Evolutionary conservation across 1,139 yeast genomes (phyloP).

Genomic region (Pichia sp.): DNA sequence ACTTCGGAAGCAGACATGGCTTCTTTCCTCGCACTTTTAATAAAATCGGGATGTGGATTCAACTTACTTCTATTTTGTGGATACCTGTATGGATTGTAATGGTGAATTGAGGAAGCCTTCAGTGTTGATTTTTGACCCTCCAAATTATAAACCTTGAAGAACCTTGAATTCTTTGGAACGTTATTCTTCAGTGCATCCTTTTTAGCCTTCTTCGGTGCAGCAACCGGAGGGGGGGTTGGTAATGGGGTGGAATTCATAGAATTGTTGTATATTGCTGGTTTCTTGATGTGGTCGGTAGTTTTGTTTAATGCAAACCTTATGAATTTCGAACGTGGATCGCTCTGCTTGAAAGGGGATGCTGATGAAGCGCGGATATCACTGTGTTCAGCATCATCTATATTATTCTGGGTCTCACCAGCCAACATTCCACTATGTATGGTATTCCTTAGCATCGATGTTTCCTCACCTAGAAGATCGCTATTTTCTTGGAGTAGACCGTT

Average conservation of each 20-base stretch:
- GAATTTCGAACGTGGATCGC: no score
- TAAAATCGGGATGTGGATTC: constrained; percentile 32
- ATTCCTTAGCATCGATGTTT: no score
- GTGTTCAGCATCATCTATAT: no score
- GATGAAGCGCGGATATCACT: no score
- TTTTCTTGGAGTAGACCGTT: no score
- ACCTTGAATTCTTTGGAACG: constrained; percentile 35
- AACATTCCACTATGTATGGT: no score
- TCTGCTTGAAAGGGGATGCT: no score
- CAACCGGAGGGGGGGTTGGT: no score
- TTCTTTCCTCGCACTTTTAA: constrained; percentile 5
- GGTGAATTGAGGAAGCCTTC: constrained; percentile 23
- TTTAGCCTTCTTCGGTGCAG: constrained; percentile 8
- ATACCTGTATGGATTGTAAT: constrained; percentile 36
- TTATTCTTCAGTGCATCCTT: constrained; percentile 4
- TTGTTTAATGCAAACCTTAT: constrained; percentile 11
- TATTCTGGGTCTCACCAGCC: no score
- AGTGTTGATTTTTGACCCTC: constrained; percentile 17
- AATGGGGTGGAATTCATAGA: no score
- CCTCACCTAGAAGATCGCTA: no score
- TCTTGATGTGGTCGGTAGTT: constrained; percentile 8
- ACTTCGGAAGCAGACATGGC: background rate
- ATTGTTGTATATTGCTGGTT: no score
- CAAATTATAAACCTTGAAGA: constrained; percentile 31
- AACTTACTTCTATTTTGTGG: constrained; percentile 39